Base-by-base conservation (phyloP, 371 early-diverging fungal genomes). In the Mucor mucedo region DNA sequence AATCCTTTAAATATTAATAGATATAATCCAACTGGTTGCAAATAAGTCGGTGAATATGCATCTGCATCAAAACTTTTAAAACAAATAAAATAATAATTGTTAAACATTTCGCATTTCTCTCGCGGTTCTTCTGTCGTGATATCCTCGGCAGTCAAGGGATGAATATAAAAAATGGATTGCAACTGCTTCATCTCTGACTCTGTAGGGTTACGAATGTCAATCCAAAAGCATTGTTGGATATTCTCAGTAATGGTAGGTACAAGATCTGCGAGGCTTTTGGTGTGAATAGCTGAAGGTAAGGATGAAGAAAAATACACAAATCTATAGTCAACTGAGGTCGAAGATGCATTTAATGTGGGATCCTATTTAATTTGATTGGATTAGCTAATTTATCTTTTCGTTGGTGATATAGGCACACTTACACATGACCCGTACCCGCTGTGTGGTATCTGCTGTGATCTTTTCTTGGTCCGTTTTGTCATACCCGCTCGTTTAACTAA, bases 101-200 rank as follows among this genome's bases (percentile, higher is more conserved):
- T 70, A 60, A 94, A 95, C 8, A 90, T 82, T 66, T 96, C 97
- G 67, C 93, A 94, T 70, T 97, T 97, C 69, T 96, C 96, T 6
- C 97, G 84, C 14, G 82, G 86, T 50, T 96, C 97, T 63, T 94
- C 89, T 28, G 90, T 91, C 60, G 87, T 83, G 57, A 95, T 93
- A 64, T 95, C 97, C 77, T 97, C 96, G n/a, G 83, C 85, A 0
- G 95, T 95, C 48, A 97, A 70, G 11, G 97, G 95, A 68, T 97
- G 97, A 16, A 97, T 88, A 55, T 81, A 72, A 49, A 91, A 90
- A 13, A 87, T 53, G 32, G 27, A 2, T 44, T 35, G 50, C 6
- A 62, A 40, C 10, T 52, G 39, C 35, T 83, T 80, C 89, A 94
- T 90, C 62, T 94, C 95, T 32, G 78, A 66, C 42, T 83, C 76